Evolutionary conservation across 208 protist genomes (phyloP).

Genomic region (Leptomonas pyrrhocoris): DNA sequence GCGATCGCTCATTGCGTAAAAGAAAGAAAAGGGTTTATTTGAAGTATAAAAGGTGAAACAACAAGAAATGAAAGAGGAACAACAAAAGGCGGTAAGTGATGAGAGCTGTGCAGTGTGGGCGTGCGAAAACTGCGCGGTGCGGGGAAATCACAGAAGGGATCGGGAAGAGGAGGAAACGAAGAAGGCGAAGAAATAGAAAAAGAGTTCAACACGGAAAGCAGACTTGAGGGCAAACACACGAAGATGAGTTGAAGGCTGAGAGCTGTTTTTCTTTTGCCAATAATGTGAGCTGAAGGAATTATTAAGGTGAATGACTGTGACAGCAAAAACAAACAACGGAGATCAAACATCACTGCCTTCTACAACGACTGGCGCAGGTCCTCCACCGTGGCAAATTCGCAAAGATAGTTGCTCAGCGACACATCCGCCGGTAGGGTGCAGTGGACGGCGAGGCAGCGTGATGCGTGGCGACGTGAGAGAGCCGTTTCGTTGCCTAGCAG

Average conservation of each 20-base stretch:
- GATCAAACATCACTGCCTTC: background rate
- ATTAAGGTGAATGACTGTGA: background rate
- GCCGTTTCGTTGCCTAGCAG: background rate
- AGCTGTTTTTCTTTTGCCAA: no score
- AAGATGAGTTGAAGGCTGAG: no score
- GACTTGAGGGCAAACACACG: background rate
- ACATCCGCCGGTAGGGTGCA: constrained; percentile 61
- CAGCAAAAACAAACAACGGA: background rate
- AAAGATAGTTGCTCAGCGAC: constrained; percentile 52
- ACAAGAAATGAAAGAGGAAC: background rate
- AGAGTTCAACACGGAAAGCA: background rate
- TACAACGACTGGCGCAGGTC: constrained; percentile 14
- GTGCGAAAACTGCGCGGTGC: background rate
- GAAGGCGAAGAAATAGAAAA: background rate
- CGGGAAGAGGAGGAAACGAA: background rate
- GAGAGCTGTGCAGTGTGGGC: background rate
- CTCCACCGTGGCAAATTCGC: constrained; percentile 45
- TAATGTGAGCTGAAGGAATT: no score
- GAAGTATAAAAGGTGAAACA: background rate
- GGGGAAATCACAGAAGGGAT: background rate
- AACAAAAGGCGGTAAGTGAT: background rate
- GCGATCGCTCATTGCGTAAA: constrained; percentile 14
- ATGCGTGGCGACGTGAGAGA: constrained; percentile 10
- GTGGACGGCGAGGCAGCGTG: constrained; percentile 61
- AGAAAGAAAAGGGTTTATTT: background rate